Base-by-base conservation (phyloP, 441 rosid genomes). In the Omphalea diandra region DNA sequence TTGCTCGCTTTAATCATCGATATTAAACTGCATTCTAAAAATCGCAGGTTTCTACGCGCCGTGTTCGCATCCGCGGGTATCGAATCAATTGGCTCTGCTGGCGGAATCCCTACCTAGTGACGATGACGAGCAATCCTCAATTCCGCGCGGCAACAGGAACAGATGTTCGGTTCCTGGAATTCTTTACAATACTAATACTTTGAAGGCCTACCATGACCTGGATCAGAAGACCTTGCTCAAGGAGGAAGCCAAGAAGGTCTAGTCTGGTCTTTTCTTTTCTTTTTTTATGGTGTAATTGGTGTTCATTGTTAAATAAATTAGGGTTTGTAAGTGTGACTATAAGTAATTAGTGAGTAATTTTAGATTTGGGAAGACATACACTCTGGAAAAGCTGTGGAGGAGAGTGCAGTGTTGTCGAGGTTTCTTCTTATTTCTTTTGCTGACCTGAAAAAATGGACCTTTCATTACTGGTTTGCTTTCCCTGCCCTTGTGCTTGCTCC, bases 341-440 rank as follows among this genome's bases (percentile, higher is more conserved):
- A n/a, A n/a, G n/a, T 65, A 20, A 68, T 69, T 46, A 71, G 54
- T 60, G 72, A 68, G 65, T 61, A 18, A 67, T 60, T n/a, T 40
- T 83, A 90, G 98, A 92, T 92, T 76, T 94, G 98, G 98, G 93
- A 92, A 26, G 97, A 90, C 73, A 92, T 94, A 82, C 89, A 75
- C 76, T 72, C 86, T 0, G 96, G 98, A 49, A 88, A 84, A 80
- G 96, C 96, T 33, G 50, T 88, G 75, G 93, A 89, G 79, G 92
- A 94, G 57, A 65, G 82, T 83, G 79, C 90, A 27, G 54, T 79
- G 36, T 77, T 92, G 54, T 85, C 90, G 31, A 87, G 97, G 83
- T 89, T 94, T 74, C 85, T 94, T 12, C 82, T 94, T 65, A 86
- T 92, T 75, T 90, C 99, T 0, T 94, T 83, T 43, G 97, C 96